These are phyloP conservation scores for Phalaenopsis hybrid DNA, from an alignment of 116 monocot genomes.

Conservation along the genomic window DNA sequence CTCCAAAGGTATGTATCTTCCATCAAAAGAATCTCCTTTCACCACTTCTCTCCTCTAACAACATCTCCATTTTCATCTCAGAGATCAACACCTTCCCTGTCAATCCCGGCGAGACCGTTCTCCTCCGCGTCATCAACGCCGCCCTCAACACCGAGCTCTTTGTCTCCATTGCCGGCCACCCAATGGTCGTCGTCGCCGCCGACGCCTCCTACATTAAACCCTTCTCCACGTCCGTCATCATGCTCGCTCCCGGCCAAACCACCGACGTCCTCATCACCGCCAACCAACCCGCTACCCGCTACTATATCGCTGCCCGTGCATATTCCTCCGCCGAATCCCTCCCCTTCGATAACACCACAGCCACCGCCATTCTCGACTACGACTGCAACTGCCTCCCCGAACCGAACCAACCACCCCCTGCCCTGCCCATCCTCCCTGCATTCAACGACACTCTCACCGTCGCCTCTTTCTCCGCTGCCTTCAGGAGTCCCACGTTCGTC, in stretches of 20 bases:
- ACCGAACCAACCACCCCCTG: background rate
- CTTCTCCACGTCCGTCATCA: conserved; percentile 42
- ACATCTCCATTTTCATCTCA: background rate
- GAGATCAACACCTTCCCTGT: conserved; percentile 45
- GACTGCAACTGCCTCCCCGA: conserved; percentile 33
- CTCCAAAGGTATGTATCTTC: conserved; percentile 19
- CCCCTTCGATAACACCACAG: conserved; percentile 81
- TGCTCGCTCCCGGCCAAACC: conserved; percentile 64
- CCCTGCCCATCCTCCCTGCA: conserved; percentile 46
- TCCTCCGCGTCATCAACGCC: conserved; percentile 61
- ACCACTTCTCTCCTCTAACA: too few species aligned
- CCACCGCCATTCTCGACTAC: conserved; percentile 71
- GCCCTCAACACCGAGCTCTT: conserved; percentile 58
- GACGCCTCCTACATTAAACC: conserved; percentile 65
- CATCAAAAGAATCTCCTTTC: background rate
- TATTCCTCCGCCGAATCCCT: conserved; percentile 42
- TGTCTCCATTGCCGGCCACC: conserved; percentile 50
- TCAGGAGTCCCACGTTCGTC: conserved; percentile 31
- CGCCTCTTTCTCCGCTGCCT: conserved; percentile 26
- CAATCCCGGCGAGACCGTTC: conserved; percentile 47
- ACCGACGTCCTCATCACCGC: conserved; percentile 53
- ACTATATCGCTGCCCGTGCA: conserved; percentile 75
- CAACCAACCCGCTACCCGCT: conserved; percentile 37
- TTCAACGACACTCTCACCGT: conserved; percentile 57
- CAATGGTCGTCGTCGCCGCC: conserved; percentile 50